Evolutionary conservation across 805 yeast genomes (phyloP).

Genomic region (Spathaspora hagerdaliae): DNA sequence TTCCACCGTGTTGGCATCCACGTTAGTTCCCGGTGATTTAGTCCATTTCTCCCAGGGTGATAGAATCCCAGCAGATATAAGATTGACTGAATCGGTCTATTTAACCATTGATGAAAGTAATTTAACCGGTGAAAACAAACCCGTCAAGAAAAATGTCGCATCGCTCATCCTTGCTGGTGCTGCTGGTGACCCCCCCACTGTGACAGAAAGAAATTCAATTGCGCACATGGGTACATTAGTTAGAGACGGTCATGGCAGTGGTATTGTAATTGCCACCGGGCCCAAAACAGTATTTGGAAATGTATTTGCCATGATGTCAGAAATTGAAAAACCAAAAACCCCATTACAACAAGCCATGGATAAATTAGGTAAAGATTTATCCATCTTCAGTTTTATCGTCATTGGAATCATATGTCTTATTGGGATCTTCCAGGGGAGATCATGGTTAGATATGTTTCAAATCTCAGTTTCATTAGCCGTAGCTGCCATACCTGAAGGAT

Average conservation of each 20-base stretch:
- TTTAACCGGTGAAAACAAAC: conserved; percentile 91
- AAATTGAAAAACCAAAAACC: conserved; percentile 95
- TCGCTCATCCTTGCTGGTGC: conserved; percentile 4
- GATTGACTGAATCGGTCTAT: conserved; percentile 75
- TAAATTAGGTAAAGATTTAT: conserved; percentile 85
- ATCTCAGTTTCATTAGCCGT: conserved; percentile 96
- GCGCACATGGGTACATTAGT: conserved; percentile 98
- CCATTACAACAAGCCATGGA: conserved; percentile 97
- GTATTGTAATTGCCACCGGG: conserved; percentile 90
- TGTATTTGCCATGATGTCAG: conserved; percentile 92
- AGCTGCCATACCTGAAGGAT: conserved; percentile 98
- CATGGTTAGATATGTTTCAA: conserved; percentile 97
- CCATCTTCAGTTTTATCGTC: conserved; percentile 76
- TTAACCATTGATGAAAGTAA: conserved; percentile 88
- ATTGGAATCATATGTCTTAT: conserved; percentile 89
- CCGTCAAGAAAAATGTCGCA: conserved; percentile 60
- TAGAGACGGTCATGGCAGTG: conserved; percentile 92
- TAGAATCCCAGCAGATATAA: conserved; percentile 91
- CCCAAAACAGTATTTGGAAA: conserved; percentile 88
- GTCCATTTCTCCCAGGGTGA: conserved; percentile 91
- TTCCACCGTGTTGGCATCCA: conserved; percentile 78
- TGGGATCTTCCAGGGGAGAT: conserved; percentile 88
- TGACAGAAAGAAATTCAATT: conserved; percentile 68
- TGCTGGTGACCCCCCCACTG: conserved; percentile 15
- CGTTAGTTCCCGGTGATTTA: conserved; percentile 93